Conservation (phyloP, 1,284 basidiomycete genomes). For the Cryptococcus sp. region DNA sequence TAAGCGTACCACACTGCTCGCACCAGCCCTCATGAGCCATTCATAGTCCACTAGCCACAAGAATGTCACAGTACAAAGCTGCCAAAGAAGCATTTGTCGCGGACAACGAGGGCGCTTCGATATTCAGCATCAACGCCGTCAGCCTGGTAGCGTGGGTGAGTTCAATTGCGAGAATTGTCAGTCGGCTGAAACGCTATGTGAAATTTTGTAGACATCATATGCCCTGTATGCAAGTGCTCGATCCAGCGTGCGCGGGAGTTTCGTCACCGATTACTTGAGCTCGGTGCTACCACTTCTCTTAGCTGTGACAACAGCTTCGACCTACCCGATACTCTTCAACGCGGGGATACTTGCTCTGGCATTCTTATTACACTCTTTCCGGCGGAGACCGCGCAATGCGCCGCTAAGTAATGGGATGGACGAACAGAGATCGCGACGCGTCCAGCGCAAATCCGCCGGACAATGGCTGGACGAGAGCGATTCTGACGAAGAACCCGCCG, state of each 20-base stretch:
- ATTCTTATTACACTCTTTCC: background rate
- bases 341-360: constrained; percentile 54
- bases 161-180: constrained; percentile 24
- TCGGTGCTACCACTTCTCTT: constrained; percentile 75
- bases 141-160: constrained; percentile 72
- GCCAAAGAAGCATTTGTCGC: constrained; percentile 88
- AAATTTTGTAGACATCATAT: constrained; percentile 69
- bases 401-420: background rate
- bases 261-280: constrained; percentile 62
- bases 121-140: constrained; percentile 72
- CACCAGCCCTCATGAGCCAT: no score
- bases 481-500: constrained; percentile 41
- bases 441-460: constrained; percentile 28
- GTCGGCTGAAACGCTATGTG: background rate
- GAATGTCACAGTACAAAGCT: constrained; percentile 65
- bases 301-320: constrained; percentile 73
- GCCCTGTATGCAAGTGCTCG: constrained; percentile 64
- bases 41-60: no score
- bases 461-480: constrained; percentile 49
- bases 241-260: constrained; percentile 35
- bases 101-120: constrained; percentile 72
- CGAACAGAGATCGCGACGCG: background rate
- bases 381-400: background rate
- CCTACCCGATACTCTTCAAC: constrained; percentile 61
- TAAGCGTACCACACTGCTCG: no score